Conservation (phyloP, 2,329 filamentous ascomycete species). For the Penicillium hesseltinei region DNA sequence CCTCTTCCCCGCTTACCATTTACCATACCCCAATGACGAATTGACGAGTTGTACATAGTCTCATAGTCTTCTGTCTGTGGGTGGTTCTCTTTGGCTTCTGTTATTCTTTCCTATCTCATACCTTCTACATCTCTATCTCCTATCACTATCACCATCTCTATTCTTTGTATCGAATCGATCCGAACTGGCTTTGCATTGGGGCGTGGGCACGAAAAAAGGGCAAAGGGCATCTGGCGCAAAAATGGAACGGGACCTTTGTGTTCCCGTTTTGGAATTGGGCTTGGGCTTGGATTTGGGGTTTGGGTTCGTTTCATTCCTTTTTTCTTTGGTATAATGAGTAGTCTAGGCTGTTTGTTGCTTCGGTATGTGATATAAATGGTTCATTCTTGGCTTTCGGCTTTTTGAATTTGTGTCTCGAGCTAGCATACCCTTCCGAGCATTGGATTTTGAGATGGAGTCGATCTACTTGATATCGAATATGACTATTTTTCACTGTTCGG, state of each 20-base stretch:
- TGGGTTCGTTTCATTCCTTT: background rate
- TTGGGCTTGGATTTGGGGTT: background rate
- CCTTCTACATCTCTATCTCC: background rate
- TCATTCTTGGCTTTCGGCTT: background rate
- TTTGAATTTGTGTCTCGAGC: background rate
- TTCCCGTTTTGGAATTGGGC: background rate
- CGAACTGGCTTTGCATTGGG: constrained; percentile 2
- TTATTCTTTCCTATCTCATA: background rate
- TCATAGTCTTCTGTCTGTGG: background rate
- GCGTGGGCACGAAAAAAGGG: background rate
- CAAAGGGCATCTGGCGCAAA: constrained; percentile 2
- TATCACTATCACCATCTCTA: background rate
- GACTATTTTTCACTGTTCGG: background rate
- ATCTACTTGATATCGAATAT: background rate
- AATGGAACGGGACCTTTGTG: background rate
- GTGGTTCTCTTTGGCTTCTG: background rate
- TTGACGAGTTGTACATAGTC: constrained; percentile 7
- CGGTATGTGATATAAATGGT: background rate
- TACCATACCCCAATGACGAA: background rate
- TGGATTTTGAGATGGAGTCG: background rate
- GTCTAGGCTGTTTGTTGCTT: background rate
- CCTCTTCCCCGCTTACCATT: background rate
- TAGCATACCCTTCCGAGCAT: background rate
- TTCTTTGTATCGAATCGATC: background rate
- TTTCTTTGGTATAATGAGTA: background rate